Evolutionary conservation across 169 alveolate species (phyloP).

Genomic region (Plasmodium vinckei): DNA sequence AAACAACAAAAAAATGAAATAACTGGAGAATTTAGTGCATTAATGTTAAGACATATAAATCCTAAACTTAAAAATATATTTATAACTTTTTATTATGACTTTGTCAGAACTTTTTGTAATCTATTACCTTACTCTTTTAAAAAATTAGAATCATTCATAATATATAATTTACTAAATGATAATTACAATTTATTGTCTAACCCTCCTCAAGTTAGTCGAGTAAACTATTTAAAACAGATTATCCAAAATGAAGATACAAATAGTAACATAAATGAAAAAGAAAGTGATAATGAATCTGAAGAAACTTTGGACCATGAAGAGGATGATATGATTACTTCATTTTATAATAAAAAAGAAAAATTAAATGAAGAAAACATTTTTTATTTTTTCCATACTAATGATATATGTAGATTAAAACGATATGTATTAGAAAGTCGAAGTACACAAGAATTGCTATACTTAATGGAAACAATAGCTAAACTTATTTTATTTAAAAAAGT

Average conservation of each 20-base stretch:
- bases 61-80: slow-evolving; percentile 24
- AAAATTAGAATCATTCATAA: slow-evolving; percentile 33
- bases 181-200: not conserved
- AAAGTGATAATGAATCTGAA: slow-evolving; percentile 5
- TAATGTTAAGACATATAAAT: slow-evolving; percentile 89
- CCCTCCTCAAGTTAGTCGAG: no score
- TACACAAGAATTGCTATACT: slow-evolving; percentile 27
- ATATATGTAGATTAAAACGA: slow-evolving; percentile 63
- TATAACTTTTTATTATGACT: slow-evolving; percentile 27
- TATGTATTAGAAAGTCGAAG: slow-evolving; percentile 49
- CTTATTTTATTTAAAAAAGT: slow-evolving; percentile 64
- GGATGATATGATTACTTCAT: not conserved
- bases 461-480: slow-evolving; percentile 39
- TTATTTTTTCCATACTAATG: slow-evolving; percentile 65
- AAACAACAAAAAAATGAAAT: slow-evolving; percentile 96
- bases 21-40: slow-evolving; percentile 97
- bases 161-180: slow-evolving; percentile 34
- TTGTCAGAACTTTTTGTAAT: slow-evolving; percentile 38
- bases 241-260: no score
- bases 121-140: slow-evolving; percentile 44
- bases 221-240: no score
- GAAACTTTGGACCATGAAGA: slow-evolving; percentile 27
- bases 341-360: slow-evolving; percentile 10
- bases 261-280: not conserved
- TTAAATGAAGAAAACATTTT: slow-evolving; percentile 21